phyloP scores from a whole-genome alignment of 83 land plant genomes.

The Picea abies region DNA sequence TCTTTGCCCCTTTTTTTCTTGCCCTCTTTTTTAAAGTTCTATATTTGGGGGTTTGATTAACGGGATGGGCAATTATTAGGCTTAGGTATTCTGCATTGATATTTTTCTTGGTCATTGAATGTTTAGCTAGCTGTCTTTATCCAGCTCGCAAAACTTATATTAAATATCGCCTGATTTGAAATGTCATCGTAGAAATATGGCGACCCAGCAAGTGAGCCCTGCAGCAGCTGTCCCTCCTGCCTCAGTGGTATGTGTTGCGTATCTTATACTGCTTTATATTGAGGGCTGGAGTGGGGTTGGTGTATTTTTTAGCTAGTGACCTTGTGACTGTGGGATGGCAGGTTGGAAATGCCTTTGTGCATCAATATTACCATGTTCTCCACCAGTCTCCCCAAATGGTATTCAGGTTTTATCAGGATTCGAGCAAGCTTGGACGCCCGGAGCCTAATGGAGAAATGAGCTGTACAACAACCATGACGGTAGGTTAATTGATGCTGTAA shows the following conservation, averaged over 20 bases:
- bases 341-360: slow-evolving; percentile 80
- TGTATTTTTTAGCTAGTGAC: not conserved
- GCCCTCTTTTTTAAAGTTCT: no score
- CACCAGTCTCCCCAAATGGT: slow-evolving; percentile 60
- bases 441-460: slow-evolving; percentile 47
- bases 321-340: not conserved
- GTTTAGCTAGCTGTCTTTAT: not conserved
- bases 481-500: slow-evolving; percentile 15
- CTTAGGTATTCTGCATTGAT: no score
- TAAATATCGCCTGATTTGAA: not conserved
- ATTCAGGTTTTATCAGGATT: slow-evolving; percentile 67
- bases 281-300: not conserved
- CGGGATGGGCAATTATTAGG: no score
- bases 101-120: not conserved
- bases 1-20: no score
- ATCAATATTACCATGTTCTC: slow-evolving; percentile 72
- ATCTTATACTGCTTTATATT: not conserved
- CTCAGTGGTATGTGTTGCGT: not conserved
- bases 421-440: slow-evolving; percentile 70
- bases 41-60: no score
- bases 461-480: slow-evolving; percentile 55
- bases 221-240: not conserved
- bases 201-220: slow-evolving; percentile 12
- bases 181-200: slow-evolving; percentile 5
- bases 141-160: not conserved